Evolutionary conservation across 2,329 filamentous ascomycete species (phyloP), one percentile per base, ranked within the genome.

Genomic region (Verticillium dahliae): DNA sequence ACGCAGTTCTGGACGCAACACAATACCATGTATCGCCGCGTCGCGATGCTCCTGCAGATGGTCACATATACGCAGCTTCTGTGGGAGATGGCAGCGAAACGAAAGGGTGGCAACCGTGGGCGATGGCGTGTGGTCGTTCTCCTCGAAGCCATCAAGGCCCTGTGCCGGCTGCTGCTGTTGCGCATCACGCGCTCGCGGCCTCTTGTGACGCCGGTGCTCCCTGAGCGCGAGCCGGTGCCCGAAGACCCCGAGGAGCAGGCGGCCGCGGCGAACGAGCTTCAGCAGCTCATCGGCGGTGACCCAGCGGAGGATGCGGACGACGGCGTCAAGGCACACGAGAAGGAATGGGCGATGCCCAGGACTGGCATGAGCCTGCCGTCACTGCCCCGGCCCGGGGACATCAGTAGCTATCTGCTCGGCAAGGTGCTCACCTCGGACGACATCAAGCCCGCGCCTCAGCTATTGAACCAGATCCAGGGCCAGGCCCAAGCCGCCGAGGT

Each of bases 81-180:
- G n/a, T 95, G 94, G 84, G 95, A 99, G 74, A 99, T 99, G 95
- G 86, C 90, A 34, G 93, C 93, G 34, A 96, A 96, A 76, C 85
- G 94, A 57, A 88, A 88, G 65, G 90, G 91, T 18, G 92, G 90
- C 55, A 85, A 96, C 74, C 87, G 85, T 69, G 77, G 89, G 33
- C 86, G 92, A 35, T 99, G 95, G 95, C 87, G 91, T 59, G 86
- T 96, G 0, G 86, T 98, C 6, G 87, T 98, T 11, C 72, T 96
- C 3, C 80, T 99, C 27, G 95, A 99, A 76, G 83, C 86, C 1
- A 80, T 95, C 71, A 98, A 98, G 75, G 93, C 94, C 2, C 67
- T 95, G 9, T 97, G 94, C 72, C 82, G 91, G 59, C 77, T 97
- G 57, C 76, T 96, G 39, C 81, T 98, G 59, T 80, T 97, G 71